Conservation (phyloP, 345 rosid genomes). For the Combretum micranthum region DNA sequence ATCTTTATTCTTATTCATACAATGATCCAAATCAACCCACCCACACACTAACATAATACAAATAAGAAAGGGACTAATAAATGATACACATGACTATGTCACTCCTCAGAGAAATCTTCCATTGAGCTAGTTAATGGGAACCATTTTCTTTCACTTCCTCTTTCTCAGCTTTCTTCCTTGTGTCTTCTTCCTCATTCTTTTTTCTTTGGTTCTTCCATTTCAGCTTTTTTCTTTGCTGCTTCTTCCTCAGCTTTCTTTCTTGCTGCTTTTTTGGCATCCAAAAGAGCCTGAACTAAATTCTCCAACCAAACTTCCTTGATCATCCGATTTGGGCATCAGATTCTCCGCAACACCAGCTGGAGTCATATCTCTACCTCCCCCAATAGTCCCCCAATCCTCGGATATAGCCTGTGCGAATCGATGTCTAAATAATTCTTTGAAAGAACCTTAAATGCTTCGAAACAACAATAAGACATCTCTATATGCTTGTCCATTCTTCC, state of each 20-base stretch:
- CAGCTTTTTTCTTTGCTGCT: constrained; percentile 9
- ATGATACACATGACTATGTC: no score
- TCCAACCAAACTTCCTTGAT: constrained; percentile 26
- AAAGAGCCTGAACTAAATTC: constrained; percentile 25
- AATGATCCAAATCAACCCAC: no score
- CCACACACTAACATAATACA: no score
- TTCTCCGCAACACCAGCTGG: constrained; percentile 47
- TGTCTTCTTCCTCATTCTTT: no score
- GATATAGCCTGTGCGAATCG: constrained; percentile 17
- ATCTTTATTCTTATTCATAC: no score
- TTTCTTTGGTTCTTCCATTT: constrained; percentile 5
- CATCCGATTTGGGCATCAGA: constrained; percentile 30
- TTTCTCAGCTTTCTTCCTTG: background rate
- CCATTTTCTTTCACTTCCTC: constrained; percentile 1
- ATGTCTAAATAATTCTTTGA: constrained; percentile 35
- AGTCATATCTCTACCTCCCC: constrained; percentile 26
- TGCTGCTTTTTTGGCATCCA: constrained; percentile 22
- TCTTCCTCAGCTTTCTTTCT: constrained; percentile 16
- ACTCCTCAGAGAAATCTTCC: no score
- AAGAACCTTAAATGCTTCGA: constrained; percentile 37
- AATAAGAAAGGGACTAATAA: no score
- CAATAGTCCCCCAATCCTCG: constrained; percentile 19
- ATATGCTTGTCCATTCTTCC: constrained; percentile 53
- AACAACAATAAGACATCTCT: constrained; percentile 36
- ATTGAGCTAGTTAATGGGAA: no score